Evolutionary conservation across 148 eudicot species (phyloP).

Genomic region (Mesembryanthemum crystallinum): DNA sequence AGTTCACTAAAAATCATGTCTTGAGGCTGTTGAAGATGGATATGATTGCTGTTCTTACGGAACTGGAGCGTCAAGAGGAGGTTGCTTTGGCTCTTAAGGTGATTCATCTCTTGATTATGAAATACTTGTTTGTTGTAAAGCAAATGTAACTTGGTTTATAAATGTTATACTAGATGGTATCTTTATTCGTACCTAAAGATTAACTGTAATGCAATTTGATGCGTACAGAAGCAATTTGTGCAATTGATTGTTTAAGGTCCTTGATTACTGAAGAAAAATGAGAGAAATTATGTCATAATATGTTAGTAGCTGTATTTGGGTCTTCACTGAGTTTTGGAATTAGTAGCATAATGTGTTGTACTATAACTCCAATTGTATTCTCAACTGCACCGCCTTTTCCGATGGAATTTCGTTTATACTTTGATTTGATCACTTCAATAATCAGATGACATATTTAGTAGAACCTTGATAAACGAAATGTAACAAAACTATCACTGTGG

Average conservation of each 20-base stretch:
- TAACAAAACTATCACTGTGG: not conserved
- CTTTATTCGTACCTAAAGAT: not conserved
- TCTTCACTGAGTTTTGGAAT: not conserved
- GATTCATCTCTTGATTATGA: not conserved
- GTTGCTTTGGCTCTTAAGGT: constrained; percentile 80
- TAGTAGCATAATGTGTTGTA: too few species aligned
- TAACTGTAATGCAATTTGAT: not conserved
- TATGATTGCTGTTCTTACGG: constrained; percentile 72
- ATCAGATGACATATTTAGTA: not conserved
- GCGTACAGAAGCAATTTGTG: not conserved
- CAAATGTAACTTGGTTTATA: not conserved
- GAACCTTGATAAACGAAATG: not conserved
- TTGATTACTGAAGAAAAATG: not conserved
- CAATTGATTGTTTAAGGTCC: not conserved
- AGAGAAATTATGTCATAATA: not conserved
- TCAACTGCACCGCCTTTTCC: too few species aligned
- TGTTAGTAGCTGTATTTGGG: not conserved
- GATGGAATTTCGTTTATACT: too few species aligned
- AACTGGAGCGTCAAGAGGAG: constrained; percentile 80
- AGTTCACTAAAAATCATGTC: constrained; percentile 62
- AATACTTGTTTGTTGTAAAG: not conserved
- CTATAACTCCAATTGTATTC: too few species aligned
- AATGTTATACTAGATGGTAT: not conserved
- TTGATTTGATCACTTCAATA: too few species aligned
- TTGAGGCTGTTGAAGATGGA: constrained; percentile 77